Percentiles rank a stretch among this genome's conserved stretches.
These are phyloP conservation scores for Kuraishia capsulata DNA, from an alignment of 805 yeast genomes.

Conservation along the genomic window DNA sequence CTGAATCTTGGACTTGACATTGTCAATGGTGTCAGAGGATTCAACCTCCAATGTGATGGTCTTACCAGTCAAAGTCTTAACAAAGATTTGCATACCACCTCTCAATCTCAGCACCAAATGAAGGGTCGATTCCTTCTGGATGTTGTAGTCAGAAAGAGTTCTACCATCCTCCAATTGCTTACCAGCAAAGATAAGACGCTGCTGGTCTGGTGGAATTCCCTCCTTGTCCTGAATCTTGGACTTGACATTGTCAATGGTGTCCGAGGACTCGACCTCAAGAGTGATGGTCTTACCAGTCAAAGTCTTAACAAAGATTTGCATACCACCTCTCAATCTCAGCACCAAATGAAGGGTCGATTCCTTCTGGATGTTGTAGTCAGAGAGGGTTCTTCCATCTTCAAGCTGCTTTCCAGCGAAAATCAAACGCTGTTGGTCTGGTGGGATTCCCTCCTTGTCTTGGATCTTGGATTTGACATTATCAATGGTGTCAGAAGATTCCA, in stretches of 20 bases:
- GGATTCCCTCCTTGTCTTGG: conserved; percentile 34
- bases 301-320: conserved; percentile 52
- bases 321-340: conserved; percentile 82
- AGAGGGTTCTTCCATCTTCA: conserved; percentile 80
- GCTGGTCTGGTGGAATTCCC: conserved; percentile 97
- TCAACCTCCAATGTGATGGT: conserved; percentile 89
- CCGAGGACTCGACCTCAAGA: conserved; percentile 95
- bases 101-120: conserved; percentile 96
- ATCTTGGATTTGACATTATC: conserved; percentile 35
- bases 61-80: conserved; percentile 53
- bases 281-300: conserved; percentile 64
- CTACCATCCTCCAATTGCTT: conserved; percentile 96
- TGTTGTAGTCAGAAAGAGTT: conserved; percentile 95
- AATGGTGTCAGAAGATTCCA: conserved; percentile 34
- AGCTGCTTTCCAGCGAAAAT: conserved; percentile 39
- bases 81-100: conserved; percentile 77
- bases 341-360: conserved; percentile 66
- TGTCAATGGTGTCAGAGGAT: conserved; percentile 95
- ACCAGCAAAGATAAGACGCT: conserved; percentile 95
- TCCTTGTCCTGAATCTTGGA: conserved; percentile 95
- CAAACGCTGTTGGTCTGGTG: conserved; percentile 36
- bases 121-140: conserved; percentile 94
- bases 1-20: conserved; percentile 93
- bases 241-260: conserved; percentile 95
- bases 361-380: conserved; percentile 60